Base-by-base conservation (phyloP, 2,329 filamentous ascomycete genomes). In the Paraphaeosphaeria minitans region DNA sequence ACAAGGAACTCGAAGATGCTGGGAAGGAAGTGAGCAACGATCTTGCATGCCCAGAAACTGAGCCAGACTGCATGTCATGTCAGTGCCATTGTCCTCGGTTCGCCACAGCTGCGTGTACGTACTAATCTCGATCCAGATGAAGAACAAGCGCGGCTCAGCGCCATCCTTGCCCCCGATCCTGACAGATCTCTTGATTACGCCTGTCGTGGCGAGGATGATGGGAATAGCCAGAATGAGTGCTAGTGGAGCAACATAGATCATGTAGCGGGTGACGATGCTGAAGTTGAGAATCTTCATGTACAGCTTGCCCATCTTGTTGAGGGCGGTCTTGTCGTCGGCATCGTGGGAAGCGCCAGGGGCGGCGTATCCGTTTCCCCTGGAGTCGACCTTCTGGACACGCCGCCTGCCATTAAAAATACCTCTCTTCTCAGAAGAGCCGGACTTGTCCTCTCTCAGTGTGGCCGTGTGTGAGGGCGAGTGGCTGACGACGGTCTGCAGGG, bases 241-340 rank as follows among this genome's bases (percentile, higher is more conserved):
- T 43, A 89, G 60, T 0, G 87, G 87, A 24, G 83, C 71, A 27
- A 89, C 84, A 65, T 88, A 89, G 60, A 88, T 79, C 69, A 88
- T 80, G 69, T 89, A 89, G 48, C 86, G 80, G 49, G 85, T 88
- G 66, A 89, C 66, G 61, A 88, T 82, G 56, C 85, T 87, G 75
- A 85, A 88, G 66, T 87, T 83, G 65, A 86, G 75, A 55, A 89
- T 81, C 67, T 84, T 84, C 67, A 81, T 80, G 76, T 89, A 89
- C 56, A 89, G 72, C 61, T 78, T 80, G 51, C 86, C 87, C 80
- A 88, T 84, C 50, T 78, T 78, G 43, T 82, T 88, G 62, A 88
- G 65, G 1, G 71, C 71, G 19, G 80, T 83, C 57, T 84, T 83
- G 64, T 86, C 83, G 54, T 85, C 83, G 3, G 77, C 78, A 53